Percentiles rank a stretch among this genome's conserved stretches.
Evolutionary conservation across 495 filamentous ascomycete species (phyloP).

Genomic region (Friedmanniomyces endolithicus): DNA sequence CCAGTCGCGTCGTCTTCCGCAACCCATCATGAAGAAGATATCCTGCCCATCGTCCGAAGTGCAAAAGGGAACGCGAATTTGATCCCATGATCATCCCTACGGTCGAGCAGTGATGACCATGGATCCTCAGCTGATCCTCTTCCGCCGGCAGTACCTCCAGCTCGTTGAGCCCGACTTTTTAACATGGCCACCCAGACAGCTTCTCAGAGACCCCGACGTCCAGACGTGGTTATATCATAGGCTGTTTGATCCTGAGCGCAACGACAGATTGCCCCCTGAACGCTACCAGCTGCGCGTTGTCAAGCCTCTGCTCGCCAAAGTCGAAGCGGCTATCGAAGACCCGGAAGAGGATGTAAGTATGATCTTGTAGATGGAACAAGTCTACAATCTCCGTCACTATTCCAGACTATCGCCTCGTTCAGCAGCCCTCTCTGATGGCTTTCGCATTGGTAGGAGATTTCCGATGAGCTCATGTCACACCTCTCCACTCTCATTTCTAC

Average conservation of each 20-base stretch:
- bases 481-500: constrained; percentile 48
- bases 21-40: no score
- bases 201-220: constrained; percentile 40
- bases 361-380: constrained; percentile 6
- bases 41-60: not conserved
- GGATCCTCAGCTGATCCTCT: constrained; percentile 30
- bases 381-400: not conserved
- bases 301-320: constrained; percentile 50
- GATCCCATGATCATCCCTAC: not conserved
- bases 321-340: constrained; percentile 57
- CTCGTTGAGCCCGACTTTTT: constrained; percentile 45
- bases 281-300: constrained; percentile 59
- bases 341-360: constrained; percentile 72
- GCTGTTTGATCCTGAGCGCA: constrained; percentile 47
- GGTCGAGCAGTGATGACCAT: not conserved
- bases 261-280: constrained; percentile 44
- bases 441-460: constrained; percentile 50
- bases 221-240: constrained; percentile 51
- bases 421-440: constrained; percentile 17
- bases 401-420: not conserved
- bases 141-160: constrained; percentile 56
- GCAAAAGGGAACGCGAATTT: not conserved
- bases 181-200: constrained; percentile 39
- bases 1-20: no score
- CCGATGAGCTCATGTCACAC: constrained; percentile 53